Conservation (phyloP, 768 basidiomycete genomes). For the Suillus decipiens region DNA sequence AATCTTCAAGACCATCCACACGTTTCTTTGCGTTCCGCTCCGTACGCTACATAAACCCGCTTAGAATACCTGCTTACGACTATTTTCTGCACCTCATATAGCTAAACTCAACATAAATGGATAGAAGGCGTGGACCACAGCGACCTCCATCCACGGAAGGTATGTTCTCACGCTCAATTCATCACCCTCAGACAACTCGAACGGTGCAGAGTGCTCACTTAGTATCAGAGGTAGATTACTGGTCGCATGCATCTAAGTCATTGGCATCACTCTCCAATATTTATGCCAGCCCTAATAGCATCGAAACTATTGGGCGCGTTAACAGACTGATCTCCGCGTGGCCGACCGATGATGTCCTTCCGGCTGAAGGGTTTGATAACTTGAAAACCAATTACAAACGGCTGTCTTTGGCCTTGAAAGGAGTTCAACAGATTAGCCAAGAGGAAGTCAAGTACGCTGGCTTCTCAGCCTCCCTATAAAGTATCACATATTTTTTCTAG, state of each 20-base stretch:
- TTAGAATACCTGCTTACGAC: slow-evolving; percentile 1
- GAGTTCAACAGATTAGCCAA: slow-evolving; percentile 59
- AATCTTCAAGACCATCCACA: slow-evolving; percentile 4
- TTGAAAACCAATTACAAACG: slow-evolving; percentile 67
- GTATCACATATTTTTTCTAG: slow-evolving; percentile 38
- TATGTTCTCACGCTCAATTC: slow-evolving; percentile 36
- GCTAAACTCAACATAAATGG: slow-evolving; percentile 43
- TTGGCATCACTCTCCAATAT: slow-evolving; percentile 56
- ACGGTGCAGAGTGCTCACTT: slow-evolving; percentile 9
- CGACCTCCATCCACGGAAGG: slow-evolving; percentile 81
- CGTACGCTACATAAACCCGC: not conserved
- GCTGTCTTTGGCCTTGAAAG: slow-evolving; percentile 59
- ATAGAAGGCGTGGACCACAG: slow-evolving; percentile 61
- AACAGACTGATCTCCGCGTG: slow-evolving; percentile 72
- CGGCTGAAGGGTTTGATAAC: slow-evolving; percentile 65
- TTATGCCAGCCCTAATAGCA: slow-evolving; percentile 48
- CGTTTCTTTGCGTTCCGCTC: slow-evolving; percentile 1
- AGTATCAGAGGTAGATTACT: slow-evolving; percentile 68
- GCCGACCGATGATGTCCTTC: slow-evolving; percentile 69
- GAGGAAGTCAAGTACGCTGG: slow-evolving; percentile 62
- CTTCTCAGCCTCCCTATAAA: slow-evolving; percentile 5
- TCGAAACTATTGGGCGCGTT: slow-evolving; percentile 68
- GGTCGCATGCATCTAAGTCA: slow-evolving; percentile 67
- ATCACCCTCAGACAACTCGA: not conserved
- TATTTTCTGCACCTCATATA: not conserved